Evolutionary conservation across 805 yeast species (phyloP), one percentile per base, ranked within the genome.

Genomic region (Saccharomycopsis oosterbeekiorum): DNA sequence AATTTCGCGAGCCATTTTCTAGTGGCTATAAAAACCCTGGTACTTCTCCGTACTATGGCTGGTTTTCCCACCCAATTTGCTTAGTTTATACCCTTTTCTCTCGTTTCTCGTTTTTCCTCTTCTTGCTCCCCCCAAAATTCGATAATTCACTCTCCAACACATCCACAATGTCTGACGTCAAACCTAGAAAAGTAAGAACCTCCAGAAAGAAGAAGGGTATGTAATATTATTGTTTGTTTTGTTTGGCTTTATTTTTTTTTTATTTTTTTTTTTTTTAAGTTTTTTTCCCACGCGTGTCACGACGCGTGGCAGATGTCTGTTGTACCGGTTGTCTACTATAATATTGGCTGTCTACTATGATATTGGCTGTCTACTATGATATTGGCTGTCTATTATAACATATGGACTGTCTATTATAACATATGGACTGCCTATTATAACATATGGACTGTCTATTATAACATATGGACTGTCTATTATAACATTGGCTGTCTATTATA

Each of bases 181-280:
- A 74, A 70, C 65, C 67, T 53, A 65, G 66, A 65, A 74, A 68
- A 70, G 70, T 70, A 70, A 70, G 72, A 59, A 66, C 75, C 64
- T 67, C 75, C 64, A 77, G 79, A 74, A 78, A 76, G 75, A 78
- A 77, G 78, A 78, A 78, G 75, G 63, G 64, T 60, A 47, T 43
- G 63, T 62, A 17, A 1, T 53, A 40, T 1, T 19, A 29, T 6
- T 29, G 6, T 29, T 29, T 29, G 34, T 29, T 29, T 29, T 29
- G 3, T 3, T 29, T 29, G n/a, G n/a, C n/a, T n/a, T n/a, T n/a
- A n/a, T 29, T 29, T 6, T 29, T 3, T 29, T 29, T 29, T 29
- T 29, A 6, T 29, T 29, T 29, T 29, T 29, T 29, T 3, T 29
- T 29, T 29, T 29, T 29, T 6, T 29, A 6, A n/a, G 3, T 17